phyloP scores from a whole-genome alignment of 108 stramenopile species.

The Pelagomonas calceolata region DNA sequence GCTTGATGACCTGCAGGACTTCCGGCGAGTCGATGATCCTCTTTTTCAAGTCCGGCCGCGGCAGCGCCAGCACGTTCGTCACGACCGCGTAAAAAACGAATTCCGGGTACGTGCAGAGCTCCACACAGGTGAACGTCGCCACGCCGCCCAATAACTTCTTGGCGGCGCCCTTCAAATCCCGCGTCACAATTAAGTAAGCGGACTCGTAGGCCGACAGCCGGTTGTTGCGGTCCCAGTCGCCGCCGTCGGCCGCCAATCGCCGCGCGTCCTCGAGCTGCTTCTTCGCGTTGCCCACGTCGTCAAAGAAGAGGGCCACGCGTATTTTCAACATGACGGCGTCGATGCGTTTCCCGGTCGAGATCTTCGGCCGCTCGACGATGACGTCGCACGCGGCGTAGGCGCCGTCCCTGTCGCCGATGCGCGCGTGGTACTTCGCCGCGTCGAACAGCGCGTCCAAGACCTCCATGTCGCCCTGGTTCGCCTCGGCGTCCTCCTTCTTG shows the following conservation, averaged over 20 bases:
- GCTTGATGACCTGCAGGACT: slow-evolving; percentile 66
- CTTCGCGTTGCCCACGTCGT: slow-evolving; percentile 45
- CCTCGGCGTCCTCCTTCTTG: slow-evolving; percentile 54
- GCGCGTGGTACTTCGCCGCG: slow-evolving; percentile 72
- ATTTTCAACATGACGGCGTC: slow-evolving; percentile 83
- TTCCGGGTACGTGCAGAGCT: slow-evolving; percentile 79
- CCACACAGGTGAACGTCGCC: slow-evolving; percentile 89
- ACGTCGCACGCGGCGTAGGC: slow-evolving; percentile 70
- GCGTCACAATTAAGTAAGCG: slow-evolving; percentile 49
- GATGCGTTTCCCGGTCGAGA: slow-evolving; percentile 86
- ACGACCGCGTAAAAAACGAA: slow-evolving; percentile 83
- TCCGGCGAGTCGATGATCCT: slow-evolving; percentile 94
- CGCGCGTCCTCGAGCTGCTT: slow-evolving; percentile 49
- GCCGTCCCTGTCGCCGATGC: slow-evolving; percentile 58
- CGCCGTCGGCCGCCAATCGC: slow-evolving; percentile 70
- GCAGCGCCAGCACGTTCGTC: slow-evolving; percentile 69
- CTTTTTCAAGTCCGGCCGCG: slow-evolving; percentile 69
- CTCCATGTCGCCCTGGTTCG: slow-evolving; percentile 93
- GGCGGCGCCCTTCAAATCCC: slow-evolving; percentile 73
- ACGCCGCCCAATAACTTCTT: slow-evolving; percentile 75
- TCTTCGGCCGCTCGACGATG: slow-evolving; percentile 66
- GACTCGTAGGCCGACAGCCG: slow-evolving; percentile 89
- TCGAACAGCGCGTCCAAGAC: slow-evolving; percentile 78
- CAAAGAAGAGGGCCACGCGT: slow-evolving; percentile 71
- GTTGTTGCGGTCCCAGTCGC: slow-evolving; percentile 99